Evolutionary conservation across 2,329 filamentous ascomycete genomes (phyloP), one percentile per base, ranked within the genome.

Genomic region (Phialemoniopsis sp.): DNA sequence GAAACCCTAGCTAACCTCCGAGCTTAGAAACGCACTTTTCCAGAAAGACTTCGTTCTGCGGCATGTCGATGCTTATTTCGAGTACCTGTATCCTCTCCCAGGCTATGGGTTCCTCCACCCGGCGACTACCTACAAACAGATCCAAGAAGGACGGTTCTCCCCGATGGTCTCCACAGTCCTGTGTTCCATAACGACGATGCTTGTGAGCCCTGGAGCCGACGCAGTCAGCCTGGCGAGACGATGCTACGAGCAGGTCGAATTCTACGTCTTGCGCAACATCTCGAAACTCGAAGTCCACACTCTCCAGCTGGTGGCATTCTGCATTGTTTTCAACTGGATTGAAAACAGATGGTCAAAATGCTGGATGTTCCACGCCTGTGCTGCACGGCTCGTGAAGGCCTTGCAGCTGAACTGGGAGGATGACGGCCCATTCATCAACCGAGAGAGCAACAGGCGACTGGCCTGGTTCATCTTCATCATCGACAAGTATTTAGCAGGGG

Each of bases 361-460:
- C 10, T 67, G 64, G 63, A 60, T 64, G 41, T 61, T 60, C 34
- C 57, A 63, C 34, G 60, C 60, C 6, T 49, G 63, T 8, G 61
- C 60, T 4, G 53, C 55, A 8, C 55, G 63, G 15, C 48, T 65
- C 32, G 59, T 66, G 54, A 50, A 58, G 14, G 63, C 61, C 12
- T 47, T 66, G 17, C 64, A 65, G 37, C 44, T 63, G 8, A 67
- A 67, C 45, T 66, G 62, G 63, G 60, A 66, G 26, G 54, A 45
- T 13, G 50, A 52, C 14, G 53, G 56, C 5, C 48, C 56, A 5
- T 64, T 62, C 37, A 42, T 56, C 13, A 53, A 63, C 18, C 61
- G 64, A 37, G 64, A 67, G 44, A 56, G 47, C 6, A 45, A 58
- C 13, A 54, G 63, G 17, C 57, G 64, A 8, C 51, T 63, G 16